These are phyloP conservation scores for Saksenaea oblongispora DNA, from an alignment of 371 early-diverging fungal species.

Conservation along the genomic window DNA sequence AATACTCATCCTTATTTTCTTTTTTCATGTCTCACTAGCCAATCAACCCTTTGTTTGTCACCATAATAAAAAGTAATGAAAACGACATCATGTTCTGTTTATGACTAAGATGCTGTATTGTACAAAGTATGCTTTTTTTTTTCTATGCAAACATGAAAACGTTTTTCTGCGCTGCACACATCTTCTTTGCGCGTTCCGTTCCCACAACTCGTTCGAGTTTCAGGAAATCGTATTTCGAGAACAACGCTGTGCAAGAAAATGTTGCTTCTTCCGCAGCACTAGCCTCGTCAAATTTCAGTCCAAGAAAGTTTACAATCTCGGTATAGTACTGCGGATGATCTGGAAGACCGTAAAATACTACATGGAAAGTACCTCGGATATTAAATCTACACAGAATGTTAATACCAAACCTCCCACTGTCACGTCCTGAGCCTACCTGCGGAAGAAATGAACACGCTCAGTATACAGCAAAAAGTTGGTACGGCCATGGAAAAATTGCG, in stretches of 20 bases:
- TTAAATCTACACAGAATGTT: constrained; percentile 53
- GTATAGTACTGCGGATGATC: constrained; percentile 86
- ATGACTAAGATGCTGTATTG: too few relatives aligned
- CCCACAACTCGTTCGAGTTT: constrained; percentile 92
- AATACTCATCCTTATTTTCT: not conserved
- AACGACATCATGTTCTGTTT: too few relatives aligned
- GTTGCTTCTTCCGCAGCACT: constrained; percentile 58
- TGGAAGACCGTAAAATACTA: constrained; percentile 91
- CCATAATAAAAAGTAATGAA: not conserved
- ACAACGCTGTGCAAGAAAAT: constrained; percentile 72
- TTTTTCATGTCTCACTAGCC: not conserved
- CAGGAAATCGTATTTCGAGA: constrained; percentile 83
- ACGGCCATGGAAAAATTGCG: constrained; percentile 82
- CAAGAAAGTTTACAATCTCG: constrained; percentile 79
- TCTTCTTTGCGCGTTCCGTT: constrained; percentile 67
- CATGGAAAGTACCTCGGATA: constrained; percentile 81
- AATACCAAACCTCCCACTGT: too few relatives aligned
- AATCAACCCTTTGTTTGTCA: not conserved
- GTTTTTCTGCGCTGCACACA: constrained; percentile 74
- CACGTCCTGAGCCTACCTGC: too few relatives aligned
- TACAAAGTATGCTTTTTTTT: not conserved
- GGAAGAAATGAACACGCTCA: constrained; percentile 94
- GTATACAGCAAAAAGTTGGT: constrained; percentile 79
- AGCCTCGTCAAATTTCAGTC: constrained; percentile 48
- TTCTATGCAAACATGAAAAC: constrained; percentile 68